Evolutionary conservation across 306 rosid genomes (phyloP), one percentile per base, ranked within the genome.

Genomic region (Sicyos baderoa): DNA sequence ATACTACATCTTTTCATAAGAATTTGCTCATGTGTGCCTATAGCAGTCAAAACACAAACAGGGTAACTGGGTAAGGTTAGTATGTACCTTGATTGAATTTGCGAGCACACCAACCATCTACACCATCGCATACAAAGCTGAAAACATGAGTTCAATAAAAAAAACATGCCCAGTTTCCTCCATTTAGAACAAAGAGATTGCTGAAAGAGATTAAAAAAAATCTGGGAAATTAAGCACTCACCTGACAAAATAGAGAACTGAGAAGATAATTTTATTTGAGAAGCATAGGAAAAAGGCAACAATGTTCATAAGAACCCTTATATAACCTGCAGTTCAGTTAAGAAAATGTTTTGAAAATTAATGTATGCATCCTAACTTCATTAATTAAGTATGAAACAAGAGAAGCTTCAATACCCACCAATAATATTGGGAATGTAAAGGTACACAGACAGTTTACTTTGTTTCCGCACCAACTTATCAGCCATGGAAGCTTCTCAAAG

Each of bases 81-180:
- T 29, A 1, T 49, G 71, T 90, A 94, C 99, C 99, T 45, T 94
- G 99, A 77, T 94, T 94, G 79, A 94, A 94, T 80, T 82, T 94
- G 78, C 97, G 99, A 76, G 99, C 99, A 81, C 95, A 86, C 99
- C 99, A 94, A 61, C 99, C 99, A 78, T 94, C 99, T 22, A 94
- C 77, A 47, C 88, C 97, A 82, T 94, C 99, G 13, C 96, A 90
- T 17, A 90, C 96, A 83, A 94, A 94, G 85, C 99, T 94, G 89
- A 54, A 74, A 84, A 72, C 67, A 79, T 9, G 76, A 58, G 63
- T 25, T 56, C n/a, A 79, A 68, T 64, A 75, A 84, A 54, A 53
- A 76, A 73, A 22, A 21, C 32, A 6, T 35, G 44, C 9, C 40
- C 56, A 48, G 6, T 48, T 67, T 4, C 22, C 15, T 15, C 19